phyloP scores from a whole-genome alignment of 345 rosid species.

The Eucalyptus pauciflora region DNA sequence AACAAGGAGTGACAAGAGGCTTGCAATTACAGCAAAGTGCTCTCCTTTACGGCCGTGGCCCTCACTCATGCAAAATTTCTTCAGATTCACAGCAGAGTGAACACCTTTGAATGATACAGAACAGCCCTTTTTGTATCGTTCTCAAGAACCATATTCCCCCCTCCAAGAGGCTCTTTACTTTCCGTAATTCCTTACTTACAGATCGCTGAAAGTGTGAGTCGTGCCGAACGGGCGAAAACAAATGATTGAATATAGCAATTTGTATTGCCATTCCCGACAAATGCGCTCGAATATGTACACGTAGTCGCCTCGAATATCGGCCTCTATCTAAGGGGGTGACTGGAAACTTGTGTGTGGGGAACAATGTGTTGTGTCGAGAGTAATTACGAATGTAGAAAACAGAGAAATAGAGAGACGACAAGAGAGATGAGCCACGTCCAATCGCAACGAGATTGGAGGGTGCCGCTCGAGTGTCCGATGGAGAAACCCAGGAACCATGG shows the following conservation, averaged over 20 bases:
- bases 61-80: slow-evolving; percentile 3
- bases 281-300: not conserved
- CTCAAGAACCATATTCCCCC: not conserved
- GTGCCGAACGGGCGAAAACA: not conserved
- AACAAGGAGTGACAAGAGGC: slow-evolving; percentile 1
- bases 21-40: slow-evolving; percentile 35
- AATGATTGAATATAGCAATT: not conserved
- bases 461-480: slow-evolving; percentile 20
- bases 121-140: not conserved
- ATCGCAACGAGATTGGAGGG: not conserved
- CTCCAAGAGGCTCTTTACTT: not conserved
- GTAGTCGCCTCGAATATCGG: not conserved
- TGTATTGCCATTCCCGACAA: not conserved
- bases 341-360: not conserved
- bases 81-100: slow-evolving; percentile 18
- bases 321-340: not conserved
- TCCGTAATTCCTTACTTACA: not conserved
- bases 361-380: not conserved
- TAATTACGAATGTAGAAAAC: not conserved
- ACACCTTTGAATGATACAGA: not conserved
- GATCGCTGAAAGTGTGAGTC: not conserved
- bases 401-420: not conserved
- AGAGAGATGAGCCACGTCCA: not conserved
- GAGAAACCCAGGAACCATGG: slow-evolving; percentile 48
- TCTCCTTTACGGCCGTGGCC: not conserved